Base-by-base conservation (phyloP, 768 basidiomycete genomes). In the Holtermanniella nyarrowii region DNA sequence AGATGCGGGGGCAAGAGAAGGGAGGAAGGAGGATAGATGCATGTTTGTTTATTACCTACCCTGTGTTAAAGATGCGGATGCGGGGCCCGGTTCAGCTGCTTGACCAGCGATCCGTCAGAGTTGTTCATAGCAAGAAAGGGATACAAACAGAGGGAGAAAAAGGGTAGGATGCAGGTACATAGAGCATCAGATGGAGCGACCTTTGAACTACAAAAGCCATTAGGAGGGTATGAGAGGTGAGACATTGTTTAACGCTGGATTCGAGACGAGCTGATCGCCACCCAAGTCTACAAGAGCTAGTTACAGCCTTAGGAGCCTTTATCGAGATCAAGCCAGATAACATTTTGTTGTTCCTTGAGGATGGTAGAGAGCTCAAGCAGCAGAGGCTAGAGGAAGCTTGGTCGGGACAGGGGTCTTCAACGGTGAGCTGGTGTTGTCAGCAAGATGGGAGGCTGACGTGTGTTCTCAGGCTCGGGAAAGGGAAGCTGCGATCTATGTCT, bases 331-430 rank as follows among this genome's bases (percentile, higher is more conserved):
- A 37, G 31, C 31, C 23, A 16, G 61, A 55, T 43, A 62, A 63
- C 52, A 45, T 62, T 5, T 42, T 66, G 42, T 48, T 66, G 18
- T 66, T 66, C 46, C 46, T 64, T 18, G 58, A 62, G 20, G 62
- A 66, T 48, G 65, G 60, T n/a, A 18, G 60, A 27, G 62, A 66
- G 42, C 23, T 66, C 1, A 50, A 42, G 26, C 43, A 46, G 3
- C 55, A 60, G n/a, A 46, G 60, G 3, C 26, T 66, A 23, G 46
- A 63, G 37, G 56, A 58, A 26, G 23, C 50, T 11, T 62, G 60
- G 60, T 23, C 54, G 49, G 44, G 50, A 46, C 46, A 37, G 31
- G 46, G 49, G 11, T 46, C 49, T 26, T 46, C 54, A 7, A 25
- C 46, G 43, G 54, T 51, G 21, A 46, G 53, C 25, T 44, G 12